These are phyloP conservation scores for Leccinum fibrillosum DNA, from an alignment of 768 basidiomycete genomes.

Conservation along the genomic window DNA sequence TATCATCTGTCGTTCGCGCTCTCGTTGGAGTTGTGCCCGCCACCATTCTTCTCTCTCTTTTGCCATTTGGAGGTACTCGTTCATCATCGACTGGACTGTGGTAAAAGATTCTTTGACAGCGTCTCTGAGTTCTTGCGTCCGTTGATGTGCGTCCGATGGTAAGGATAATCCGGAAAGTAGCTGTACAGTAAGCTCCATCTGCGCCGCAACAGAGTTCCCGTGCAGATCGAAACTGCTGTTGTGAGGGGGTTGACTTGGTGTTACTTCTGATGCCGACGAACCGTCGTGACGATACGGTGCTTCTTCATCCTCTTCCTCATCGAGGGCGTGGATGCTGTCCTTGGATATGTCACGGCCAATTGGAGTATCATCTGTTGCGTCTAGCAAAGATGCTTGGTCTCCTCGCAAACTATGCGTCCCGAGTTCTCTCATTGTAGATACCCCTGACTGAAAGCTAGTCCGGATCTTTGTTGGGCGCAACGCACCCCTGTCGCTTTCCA, in stretches of 20 bases:
- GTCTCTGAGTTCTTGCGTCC: slow-evolving; percentile 35
- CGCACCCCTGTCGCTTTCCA: slow-evolving; percentile 47
- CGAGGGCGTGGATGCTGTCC: slow-evolving; percentile 25
- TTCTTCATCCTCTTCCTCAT: slow-evolving; percentile 28
- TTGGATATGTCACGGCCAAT: slow-evolving; percentile 8
- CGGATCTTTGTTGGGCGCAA: slow-evolving; percentile 28
- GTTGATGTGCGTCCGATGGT: slow-evolving; percentile 27
- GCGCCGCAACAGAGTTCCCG: slow-evolving; percentile 66
- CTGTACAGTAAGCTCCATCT: slow-evolving; percentile 73
- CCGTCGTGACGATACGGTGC: slow-evolving; percentile 40
- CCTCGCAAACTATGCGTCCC: slow-evolving; percentile 23
- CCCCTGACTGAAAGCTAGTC: slow-evolving; percentile 31
- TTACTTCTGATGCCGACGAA: slow-evolving; percentile 43
- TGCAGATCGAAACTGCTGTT: slow-evolving; percentile 58
- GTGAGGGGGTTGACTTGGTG: slow-evolving; percentile 50
- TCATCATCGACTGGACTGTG: slow-evolving; percentile 55
- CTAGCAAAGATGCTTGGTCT: slow-evolving; percentile 25
- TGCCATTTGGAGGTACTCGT: slow-evolving; percentile 66
- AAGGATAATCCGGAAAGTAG: slow-evolving; percentile 50
- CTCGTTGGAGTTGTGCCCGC: slow-evolving; percentile 58
- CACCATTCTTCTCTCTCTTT: slow-evolving; percentile 83
- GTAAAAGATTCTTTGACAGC: slow-evolving; percentile 61
- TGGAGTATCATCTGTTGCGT: slow-evolving; percentile 17
- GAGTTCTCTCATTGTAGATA: slow-evolving; percentile 22
- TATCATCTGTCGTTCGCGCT: slow-evolving; percentile 58